A percentile compares a stretch with the other conserved stretches of the same genome.
Conservation (phyloP, 176 grass and related monocot genomes). For the Metroxylon sagu region DNA sequence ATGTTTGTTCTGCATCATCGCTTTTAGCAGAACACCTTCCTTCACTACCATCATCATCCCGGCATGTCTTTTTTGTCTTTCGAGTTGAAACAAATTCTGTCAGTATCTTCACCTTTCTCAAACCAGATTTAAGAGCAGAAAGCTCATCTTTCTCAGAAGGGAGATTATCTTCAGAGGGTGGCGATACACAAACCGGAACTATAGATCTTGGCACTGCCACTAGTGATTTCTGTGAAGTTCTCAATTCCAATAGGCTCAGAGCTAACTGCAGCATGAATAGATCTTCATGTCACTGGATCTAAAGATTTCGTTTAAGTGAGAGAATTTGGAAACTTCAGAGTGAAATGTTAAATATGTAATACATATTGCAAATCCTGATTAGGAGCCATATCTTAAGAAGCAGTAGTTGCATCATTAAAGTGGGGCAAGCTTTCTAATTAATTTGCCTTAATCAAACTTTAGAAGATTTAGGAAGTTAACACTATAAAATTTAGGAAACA, state of each 20-base stretch:
- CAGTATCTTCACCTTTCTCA: slow-evolving; percentile 80
- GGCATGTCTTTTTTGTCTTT: slow-evolving; percentile 49
- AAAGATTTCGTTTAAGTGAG: no score
- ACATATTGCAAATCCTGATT: no score
- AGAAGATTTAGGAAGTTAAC: no score
- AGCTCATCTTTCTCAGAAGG: slow-evolving; percentile 62
- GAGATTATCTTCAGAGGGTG: slow-evolving; percentile 46
- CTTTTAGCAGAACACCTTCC: slow-evolving; percentile 58
- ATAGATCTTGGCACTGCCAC: slow-evolving; percentile 35
- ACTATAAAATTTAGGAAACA: no score
- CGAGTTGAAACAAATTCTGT: slow-evolving; percentile 58
- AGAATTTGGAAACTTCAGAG: no score
- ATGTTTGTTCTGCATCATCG: slow-evolving; percentile 45
- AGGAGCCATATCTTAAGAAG: no score
- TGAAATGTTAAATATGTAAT: no score
- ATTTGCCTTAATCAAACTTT: no score
- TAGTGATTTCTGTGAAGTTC: slow-evolving; percentile 28
- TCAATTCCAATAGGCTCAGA: slow-evolving; percentile 42
- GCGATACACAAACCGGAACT: slow-evolving; percentile 37
- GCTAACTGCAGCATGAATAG: slow-evolving; percentile 38
- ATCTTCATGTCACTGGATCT: slow-evolving; percentile 2
- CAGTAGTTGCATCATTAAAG: no score
- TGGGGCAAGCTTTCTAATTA: no score
- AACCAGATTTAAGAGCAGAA: slow-evolving; percentile 70
- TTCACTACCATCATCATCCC: slow-evolving; percentile 54